Conservation (phyloP, 768 basidiomycete genomes). For the Psilocybe azurescens region DNA sequence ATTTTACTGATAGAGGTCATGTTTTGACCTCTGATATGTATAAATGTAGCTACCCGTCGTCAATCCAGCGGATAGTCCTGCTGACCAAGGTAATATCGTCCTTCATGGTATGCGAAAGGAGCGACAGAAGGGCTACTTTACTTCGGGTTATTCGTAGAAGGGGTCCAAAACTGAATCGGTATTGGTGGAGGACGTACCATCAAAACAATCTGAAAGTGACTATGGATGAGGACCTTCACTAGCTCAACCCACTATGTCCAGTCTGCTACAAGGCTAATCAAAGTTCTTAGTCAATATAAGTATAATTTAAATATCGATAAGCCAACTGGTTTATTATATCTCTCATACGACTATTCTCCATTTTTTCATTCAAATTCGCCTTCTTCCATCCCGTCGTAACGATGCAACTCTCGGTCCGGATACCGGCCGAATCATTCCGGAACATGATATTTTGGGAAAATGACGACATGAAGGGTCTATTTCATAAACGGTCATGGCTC, state of each 20-base stretch:
- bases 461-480: neutral
- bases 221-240: neutral
- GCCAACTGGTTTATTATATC: too few species aligned
- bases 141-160: conserved; percentile 64
- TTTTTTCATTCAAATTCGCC: too few species aligned
- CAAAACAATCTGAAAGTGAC: conserved; percentile 4
- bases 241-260: too few species aligned
- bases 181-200: conserved; percentile 30
- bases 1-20: neutral
- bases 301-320: too few species aligned
- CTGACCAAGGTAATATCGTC: conserved; percentile 58
- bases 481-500: conserved; percentile 2
- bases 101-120: conserved; percentile 64
- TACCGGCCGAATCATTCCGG: neutral
- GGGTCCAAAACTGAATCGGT: conserved; percentile 41
- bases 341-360: too few species aligned
- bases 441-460: neutral
- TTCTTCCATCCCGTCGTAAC: too few species aligned
- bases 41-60: conserved; percentile 55
- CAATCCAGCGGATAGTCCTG: conserved; percentile 46
- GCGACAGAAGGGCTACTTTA: conserved; percentile 58
- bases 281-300: too few species aligned
- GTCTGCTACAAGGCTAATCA: too few species aligned
- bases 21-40: too few species aligned
- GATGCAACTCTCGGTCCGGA: neutral